Base-by-base conservation (phyloP, 345 rosid species). In the Aethionema arabicum region DNA sequence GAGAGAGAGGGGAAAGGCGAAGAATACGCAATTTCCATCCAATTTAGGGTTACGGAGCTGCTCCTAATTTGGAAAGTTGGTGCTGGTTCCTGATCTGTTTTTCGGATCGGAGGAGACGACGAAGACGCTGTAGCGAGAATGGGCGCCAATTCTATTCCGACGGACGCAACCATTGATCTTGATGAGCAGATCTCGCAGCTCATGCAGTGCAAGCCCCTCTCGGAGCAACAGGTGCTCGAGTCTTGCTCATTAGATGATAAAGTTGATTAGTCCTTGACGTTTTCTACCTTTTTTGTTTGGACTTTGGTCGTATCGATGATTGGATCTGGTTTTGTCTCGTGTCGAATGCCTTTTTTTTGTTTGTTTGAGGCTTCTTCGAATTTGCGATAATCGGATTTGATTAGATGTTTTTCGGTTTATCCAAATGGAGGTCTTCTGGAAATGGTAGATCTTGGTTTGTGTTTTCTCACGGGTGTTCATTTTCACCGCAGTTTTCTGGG, bases 161-260 rank as follows among this genome's bases (percentile, higher is more conserved):
- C 80, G 11, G 90, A 86, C 30, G 66, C 91, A 47, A 76, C 75
- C 51, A 50, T 68, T 75, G 91, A 85, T 72, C 86, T 88, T 13
- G 87, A 87, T 66, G 90, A 84, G 67, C 90, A 86, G 86, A 84
- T 86, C 84, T 76, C 83, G 61, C 90, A 82, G 85, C 90, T 86
- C 59, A 86, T 80, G 85, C 95, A 86, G 82, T 86, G 95, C 84
- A 87, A 84, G 76, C 95, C 95, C 10, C 86, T 87, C 38, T 87
- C 90, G 4, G 95, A 87, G 78, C 86, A 75, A 47, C 88, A 87
- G 95, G 95, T 87, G 33, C 36, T 44, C 43, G 8, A 46, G n/a
- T 27, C 21, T 70, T 56, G 3, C 47, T 42, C 53, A 8, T 54
- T 35, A 5, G 35, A 59, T 35, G 54, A 32, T 65, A 35, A 43